Conservation (phyloP, 2,329 filamentous ascomycete genomes). For the Fusarium beomiforme region DNA sequence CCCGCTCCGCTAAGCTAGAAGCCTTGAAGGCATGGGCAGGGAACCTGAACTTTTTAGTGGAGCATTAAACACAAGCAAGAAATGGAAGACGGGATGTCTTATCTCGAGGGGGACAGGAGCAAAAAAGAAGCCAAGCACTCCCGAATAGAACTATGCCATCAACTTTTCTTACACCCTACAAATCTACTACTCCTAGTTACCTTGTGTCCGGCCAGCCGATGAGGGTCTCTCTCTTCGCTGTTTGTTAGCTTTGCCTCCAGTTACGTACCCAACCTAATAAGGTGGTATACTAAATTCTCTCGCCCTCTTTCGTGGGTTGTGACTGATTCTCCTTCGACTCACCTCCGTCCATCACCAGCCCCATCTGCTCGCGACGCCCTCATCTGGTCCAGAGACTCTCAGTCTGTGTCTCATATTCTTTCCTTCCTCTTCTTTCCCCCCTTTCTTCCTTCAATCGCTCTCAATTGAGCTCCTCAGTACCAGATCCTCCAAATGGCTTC, state of each 20-base stretch:
- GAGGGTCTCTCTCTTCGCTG: constrained; percentile 5
- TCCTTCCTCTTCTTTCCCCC: constrained; percentile 1
- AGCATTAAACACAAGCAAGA: constrained; percentile 28
- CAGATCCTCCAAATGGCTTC: constrained; percentile 55
- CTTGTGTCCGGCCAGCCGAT: constrained; percentile 32
- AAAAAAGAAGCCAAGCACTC: constrained; percentile 18
- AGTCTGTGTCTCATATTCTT: constrained; percentile 24
- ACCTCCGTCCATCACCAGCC: constrained; percentile 35
- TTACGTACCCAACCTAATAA: constrained; percentile 35
- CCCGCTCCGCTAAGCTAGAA: constrained; percentile 32
- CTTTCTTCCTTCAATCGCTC: constrained; percentile 24
- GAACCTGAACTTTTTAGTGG: constrained; percentile 40
- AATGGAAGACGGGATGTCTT: constrained; percentile 30
- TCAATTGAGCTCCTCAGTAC: constrained; percentile 40
- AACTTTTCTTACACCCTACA: constrained; percentile 19
- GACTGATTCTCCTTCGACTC: constrained; percentile 39
- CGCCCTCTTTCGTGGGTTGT: constrained; percentile 29
- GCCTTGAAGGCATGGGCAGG: neutral
- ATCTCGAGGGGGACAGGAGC: constrained; percentile 17
- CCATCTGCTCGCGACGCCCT: constrained; percentile 31
- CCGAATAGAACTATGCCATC: neutral
- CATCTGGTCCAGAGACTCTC: constrained; percentile 33
- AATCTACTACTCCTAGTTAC: neutral
- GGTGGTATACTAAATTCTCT: constrained; percentile 34
- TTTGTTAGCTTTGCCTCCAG: constrained; percentile 24